phyloP scores from a whole-genome alignment of 192 early-diverging fungal genomes.

The Coemansia sp. region DNA sequence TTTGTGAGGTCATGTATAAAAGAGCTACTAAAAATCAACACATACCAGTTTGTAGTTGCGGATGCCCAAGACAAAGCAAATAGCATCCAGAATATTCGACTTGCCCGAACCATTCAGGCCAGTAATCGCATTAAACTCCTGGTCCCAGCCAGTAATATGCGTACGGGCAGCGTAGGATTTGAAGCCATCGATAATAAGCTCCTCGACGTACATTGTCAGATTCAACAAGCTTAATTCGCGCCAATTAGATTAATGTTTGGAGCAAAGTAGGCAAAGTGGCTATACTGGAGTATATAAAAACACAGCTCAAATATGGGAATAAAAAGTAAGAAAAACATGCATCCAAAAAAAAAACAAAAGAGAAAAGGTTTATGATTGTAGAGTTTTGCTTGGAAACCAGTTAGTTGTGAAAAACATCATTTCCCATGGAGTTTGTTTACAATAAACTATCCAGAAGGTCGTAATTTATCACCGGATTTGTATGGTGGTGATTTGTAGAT shows the following conservation, averaged over 20 bases:
- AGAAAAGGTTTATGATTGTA: too few species aligned
- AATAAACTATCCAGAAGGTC: too few species aligned
- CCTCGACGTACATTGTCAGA: constrained; percentile 81
- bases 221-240: not conserved
- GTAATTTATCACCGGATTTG: too few species aligned
- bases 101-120: constrained; percentile 98
- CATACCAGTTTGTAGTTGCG: constrained; percentile 86
- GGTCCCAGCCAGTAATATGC: constrained; percentile 97
- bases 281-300: not conserved
- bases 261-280: not conserved
- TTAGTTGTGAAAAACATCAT: too few species aligned
- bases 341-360: too few species aligned
- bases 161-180: constrained; percentile 97
- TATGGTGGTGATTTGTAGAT: too few species aligned
- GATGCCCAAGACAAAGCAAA: constrained; percentile 98
- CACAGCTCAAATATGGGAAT: too few species aligned
- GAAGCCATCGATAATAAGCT: constrained; percentile 98
- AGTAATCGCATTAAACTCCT: constrained; percentile 97
- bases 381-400: too few species aligned
- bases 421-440: too few species aligned
- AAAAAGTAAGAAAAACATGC: too few species aligned
- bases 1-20: not conserved
- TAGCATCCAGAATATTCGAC: constrained; percentile 97
- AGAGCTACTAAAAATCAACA: not conserved
- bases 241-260: not conserved